Percentiles rank a stretch among this genome's conserved stretches.
phyloP scores from a whole-genome alignment of 257 asterid genomes.

The Scutellaria galericulata region DNA sequence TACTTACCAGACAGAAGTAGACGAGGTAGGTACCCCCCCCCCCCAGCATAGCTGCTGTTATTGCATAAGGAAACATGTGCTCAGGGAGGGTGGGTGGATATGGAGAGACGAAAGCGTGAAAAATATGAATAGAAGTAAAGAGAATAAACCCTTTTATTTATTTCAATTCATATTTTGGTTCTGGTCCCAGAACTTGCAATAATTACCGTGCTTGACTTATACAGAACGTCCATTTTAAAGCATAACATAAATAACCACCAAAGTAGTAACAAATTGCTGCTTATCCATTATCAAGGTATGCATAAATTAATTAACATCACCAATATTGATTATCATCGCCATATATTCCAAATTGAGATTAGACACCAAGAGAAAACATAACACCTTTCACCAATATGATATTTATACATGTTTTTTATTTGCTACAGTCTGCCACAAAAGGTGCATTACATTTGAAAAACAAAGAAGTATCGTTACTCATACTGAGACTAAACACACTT shows the following conservation, averaged over 20 bases:
- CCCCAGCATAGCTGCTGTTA: neutral
- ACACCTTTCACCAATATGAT: neutral
- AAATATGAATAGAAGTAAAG: neutral
- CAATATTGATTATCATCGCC: neutral
- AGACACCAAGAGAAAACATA: neutral
- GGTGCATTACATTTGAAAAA: neutral
- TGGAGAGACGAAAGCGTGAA: neutral
- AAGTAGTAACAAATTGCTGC: neutral
- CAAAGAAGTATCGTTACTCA: neutral
- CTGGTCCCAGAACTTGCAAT: neutral
- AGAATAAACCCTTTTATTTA: neutral
- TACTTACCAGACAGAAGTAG: neutral
- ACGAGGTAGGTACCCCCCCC: neutral
- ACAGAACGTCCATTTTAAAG: neutral
- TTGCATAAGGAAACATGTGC: neutral
- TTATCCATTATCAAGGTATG: neutral
- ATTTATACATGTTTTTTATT: neutral
- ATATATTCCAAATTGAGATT: neutral
- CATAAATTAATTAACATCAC: neutral
- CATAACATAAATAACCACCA: neutral
- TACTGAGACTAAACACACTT: neutral
- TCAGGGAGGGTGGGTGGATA: neutral
- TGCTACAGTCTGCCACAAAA: neutral
- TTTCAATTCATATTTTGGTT: no score
- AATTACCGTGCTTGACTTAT: neutral